Base-by-base conservation (phyloP, 257 asterid genomes). In the Solanum chilense region DNA sequence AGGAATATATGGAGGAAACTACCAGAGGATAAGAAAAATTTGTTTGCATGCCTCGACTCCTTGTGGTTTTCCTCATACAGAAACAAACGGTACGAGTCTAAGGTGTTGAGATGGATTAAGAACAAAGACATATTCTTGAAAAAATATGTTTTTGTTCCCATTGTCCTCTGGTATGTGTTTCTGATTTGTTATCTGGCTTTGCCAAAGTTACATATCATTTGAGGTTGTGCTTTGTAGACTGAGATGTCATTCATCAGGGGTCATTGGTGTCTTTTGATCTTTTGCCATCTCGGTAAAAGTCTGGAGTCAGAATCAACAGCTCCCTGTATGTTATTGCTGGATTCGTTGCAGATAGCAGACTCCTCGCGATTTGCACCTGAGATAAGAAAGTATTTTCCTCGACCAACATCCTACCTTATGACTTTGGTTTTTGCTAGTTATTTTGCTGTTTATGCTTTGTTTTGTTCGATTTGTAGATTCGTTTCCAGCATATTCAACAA, bases 221-320 rank as follows among this genome's bases (percentile, higher is more conserved):
- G 64, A 27, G 12, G 85, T 70, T 41, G 70, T 60, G 21, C 29
- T 87, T 83, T 33, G 31, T 87, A 71, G 41, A 87, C 74, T 66
- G 85, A 44, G 85, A 71, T 87, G 85, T 86, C 16, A 71, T 88
- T 84, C 74, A 76, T 81, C 85, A 95, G 98, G 98, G 86, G 89
- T 62, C 97, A 94, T 87, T 95, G 98, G 98, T 92, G 90, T 91
- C 98, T 95, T 52, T 90, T 95, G 74, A 95, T 95, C 91, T 90
- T 93, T 58, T 95, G 98, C 86, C 91, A 95, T 89, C 88, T 95
- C 47, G 95, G 92, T 25, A 92, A 90, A 90, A 87, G 89, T 74
- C 74, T 66, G 41, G 83, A 84, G 64, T 90, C 95, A 35, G 83
- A 87, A 35, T 70, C 82, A 25, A 68, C 66, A n/a, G 87, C 88